These are phyloP conservation scores for Breynia disticha DNA, from an alignment of 441 rosid genomes.

Conservation along the genomic window DNA sequence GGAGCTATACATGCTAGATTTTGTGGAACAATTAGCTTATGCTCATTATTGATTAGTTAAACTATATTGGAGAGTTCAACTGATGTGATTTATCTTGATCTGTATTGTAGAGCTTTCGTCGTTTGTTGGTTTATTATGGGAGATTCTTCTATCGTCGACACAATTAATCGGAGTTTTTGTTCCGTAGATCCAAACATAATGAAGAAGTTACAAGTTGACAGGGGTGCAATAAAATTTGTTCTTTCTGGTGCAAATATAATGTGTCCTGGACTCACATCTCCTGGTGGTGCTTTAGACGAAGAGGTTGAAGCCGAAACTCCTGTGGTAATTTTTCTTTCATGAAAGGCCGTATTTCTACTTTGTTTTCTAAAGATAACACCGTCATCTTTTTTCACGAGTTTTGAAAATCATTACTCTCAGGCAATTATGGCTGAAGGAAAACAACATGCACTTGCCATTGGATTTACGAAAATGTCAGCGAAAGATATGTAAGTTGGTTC, in stretches of 20 bases:
- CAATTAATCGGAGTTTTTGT: background rate
- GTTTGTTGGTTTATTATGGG: background rate
- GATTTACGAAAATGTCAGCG: conserved; percentile 96
- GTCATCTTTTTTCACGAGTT: too few species aligned
- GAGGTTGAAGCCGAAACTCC: conserved; percentile 88
- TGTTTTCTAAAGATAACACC: too few species aligned
- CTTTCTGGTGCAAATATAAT: conserved; percentile 97
- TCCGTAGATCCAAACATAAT: conserved; percentile 83
- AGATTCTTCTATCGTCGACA: too few species aligned
- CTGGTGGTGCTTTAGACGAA: conserved; percentile 84
- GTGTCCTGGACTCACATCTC: conserved; percentile 99
- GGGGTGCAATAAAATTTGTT: conserved; percentile 91
- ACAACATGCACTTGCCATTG: conserved; percentile 93
- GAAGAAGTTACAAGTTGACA: conserved; percentile 90
- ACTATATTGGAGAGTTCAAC: too few species aligned
- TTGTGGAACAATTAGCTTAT: too few species aligned
- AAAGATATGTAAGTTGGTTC: conserved; percentile 73
- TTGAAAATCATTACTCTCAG: conserved; percentile 20
- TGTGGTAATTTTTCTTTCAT: conserved; percentile 40
- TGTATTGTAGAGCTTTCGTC: background rate
- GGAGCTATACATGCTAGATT: too few species aligned
- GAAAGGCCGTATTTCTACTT: too few species aligned
- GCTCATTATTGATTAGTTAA: too few species aligned
- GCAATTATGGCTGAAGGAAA: conserved; percentile 99
- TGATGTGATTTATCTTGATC: background rate